Base-by-base conservation (phyloP, 192 early-diverging fungal species). In the Coemansia erecta region DNA sequence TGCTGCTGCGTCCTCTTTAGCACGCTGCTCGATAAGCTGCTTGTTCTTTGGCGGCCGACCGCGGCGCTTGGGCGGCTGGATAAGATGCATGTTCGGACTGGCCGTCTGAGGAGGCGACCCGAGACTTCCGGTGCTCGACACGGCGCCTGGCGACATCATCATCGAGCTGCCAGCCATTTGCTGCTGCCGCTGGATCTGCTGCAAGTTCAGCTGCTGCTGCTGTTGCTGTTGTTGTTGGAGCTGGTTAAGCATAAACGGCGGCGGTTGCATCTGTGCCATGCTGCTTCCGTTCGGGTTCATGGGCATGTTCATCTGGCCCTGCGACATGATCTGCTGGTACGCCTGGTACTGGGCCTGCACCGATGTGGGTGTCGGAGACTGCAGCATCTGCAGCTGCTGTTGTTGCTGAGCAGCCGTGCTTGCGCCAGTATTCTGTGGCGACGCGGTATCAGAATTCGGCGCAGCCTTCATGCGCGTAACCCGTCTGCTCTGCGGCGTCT, bases 11-110 rank as follows among this genome's bases (percentile, higher is more conserved):
- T 71, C 69, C 52, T 78, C 75, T 58, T 61, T 64, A 6, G 68
- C 75, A 11, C 69, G 75, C 61, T 71, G 61, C 51, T 72, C 53
- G 26, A 78, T 78, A 14, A 78, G 69, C 62, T 72, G 65, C 66
- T 72, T 68, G 51, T 78, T 78, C 59, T 78, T 78, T 33, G 75
- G 75, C 18, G 75, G 75, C 12, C 75, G 65, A 0, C 75, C 75
- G 28, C 75, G 75, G 9, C 69, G 61, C 46, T 47, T 64, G n/a
- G 70, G 76, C 33, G 64, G 23, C 23, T 47, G 60, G 5, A 48
- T 44, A 10, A 35, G 17, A 22, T 58, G 53, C 8, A 61, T 21
- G 41, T 53, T 23, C 21, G 53, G 24, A 24, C 50, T 49, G 15
- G 52, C 33, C 11, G 53, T 37, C 15, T 31, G 43, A n/a, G 28